These are phyloP conservation scores for Zymoseptoria passerinii DNA, from an alignment of 2,329 filamentous ascomycete species.

Conservation along the genomic window DNA sequence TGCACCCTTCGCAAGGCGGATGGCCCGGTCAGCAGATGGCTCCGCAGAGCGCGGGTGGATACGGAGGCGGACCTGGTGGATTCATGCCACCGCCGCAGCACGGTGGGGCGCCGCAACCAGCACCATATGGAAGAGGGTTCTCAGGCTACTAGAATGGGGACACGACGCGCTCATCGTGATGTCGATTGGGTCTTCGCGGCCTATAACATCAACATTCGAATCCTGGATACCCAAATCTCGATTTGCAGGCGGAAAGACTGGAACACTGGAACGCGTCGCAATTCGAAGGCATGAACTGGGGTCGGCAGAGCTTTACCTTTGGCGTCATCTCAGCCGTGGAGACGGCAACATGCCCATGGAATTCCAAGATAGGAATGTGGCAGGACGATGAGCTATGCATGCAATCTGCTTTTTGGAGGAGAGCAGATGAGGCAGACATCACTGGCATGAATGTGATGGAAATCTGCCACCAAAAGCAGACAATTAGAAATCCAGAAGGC, in stretches of 20 bases:
- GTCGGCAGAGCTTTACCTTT: neutral
- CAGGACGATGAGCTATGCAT: neutral
- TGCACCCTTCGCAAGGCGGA: conserved; percentile 25
- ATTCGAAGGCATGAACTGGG: neutral
- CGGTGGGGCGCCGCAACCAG: conserved; percentile 26
- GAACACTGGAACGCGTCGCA: neutral
- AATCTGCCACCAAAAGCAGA: neutral
- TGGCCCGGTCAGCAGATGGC: conserved; percentile 35
- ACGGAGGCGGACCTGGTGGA: conserved; percentile 51
- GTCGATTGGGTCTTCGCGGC: neutral
- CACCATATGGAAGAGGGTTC: conserved; percentile 45
- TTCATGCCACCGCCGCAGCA: conserved; percentile 37
- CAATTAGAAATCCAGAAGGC: neutral
- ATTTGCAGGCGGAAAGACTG: neutral
- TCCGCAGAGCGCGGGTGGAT: conserved; percentile 67
- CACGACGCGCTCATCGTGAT: neutral
- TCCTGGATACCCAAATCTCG: neutral
- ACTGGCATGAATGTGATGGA: neutral
- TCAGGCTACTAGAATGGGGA: conserved; percentile 49
- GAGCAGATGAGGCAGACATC: neutral
- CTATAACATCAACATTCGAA: neutral
- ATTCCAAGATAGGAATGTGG: neutral
- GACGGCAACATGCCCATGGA: neutral
- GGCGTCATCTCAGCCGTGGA: neutral
- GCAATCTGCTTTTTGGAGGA: neutral